These are phyloP conservation scores for Pseudonitzschia delicatissima DNA, from an alignment of 108 stramenopile genomes.

Conservation along the genomic window DNA sequence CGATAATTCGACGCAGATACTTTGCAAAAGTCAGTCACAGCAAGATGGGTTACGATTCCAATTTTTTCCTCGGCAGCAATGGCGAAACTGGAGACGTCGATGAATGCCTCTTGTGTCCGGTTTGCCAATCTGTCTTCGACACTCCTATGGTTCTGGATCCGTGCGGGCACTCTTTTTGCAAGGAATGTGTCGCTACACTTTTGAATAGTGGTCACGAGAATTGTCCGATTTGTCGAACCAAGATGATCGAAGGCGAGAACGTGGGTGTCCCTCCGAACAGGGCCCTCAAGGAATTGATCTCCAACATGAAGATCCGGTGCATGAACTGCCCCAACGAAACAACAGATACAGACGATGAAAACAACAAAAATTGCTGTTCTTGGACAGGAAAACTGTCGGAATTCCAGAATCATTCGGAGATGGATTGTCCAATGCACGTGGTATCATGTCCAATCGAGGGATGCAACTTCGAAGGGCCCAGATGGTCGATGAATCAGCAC, in stretches of 20 bases:
- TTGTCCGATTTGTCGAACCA: background rate
- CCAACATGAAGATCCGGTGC: background rate
- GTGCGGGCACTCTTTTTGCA: constrained; percentile 12
- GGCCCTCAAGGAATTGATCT: background rate
- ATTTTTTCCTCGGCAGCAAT: background rate
- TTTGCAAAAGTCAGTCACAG: no score
- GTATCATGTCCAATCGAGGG: background rate
- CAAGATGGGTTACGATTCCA: constrained; percentile 3
- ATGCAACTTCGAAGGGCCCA: background rate
- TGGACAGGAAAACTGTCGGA: background rate
- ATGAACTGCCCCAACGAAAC: background rate
- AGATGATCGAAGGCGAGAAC: background rate
- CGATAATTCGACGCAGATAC: no score
- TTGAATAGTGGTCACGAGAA: background rate
- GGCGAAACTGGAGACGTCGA: background rate
- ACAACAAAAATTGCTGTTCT: background rate
- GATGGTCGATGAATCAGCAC: background rate
- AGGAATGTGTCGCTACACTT: background rate
- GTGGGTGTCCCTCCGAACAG: background rate
- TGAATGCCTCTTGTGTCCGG: background rate
- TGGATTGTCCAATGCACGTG: background rate
- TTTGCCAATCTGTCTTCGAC: background rate
- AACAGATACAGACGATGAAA: background rate
- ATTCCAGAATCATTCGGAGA: background rate
- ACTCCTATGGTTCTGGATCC: background rate